These are phyloP conservation scores for Stentor coeruleus DNA, from an alignment of 73 alveolate species.

Conservation along the genomic window DNA sequence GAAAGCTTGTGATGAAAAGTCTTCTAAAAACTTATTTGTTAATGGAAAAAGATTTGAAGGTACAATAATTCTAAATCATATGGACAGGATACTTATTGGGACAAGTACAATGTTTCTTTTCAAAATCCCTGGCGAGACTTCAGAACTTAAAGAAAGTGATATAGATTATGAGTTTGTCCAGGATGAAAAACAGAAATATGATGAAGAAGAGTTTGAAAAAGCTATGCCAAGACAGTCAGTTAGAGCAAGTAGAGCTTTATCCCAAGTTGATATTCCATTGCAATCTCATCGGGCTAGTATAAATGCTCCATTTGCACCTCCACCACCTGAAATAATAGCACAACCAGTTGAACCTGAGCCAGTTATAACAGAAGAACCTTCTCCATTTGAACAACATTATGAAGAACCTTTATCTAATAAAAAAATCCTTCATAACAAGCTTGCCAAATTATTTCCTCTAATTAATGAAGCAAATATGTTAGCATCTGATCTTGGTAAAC, in stretches of 20 bases:
- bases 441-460: constrained; percentile 10
- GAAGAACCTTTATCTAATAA: constrained; percentile 15
- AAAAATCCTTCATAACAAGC: background rate
- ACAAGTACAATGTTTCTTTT: constrained; percentile 43
- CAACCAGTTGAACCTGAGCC: constrained; percentile 45
- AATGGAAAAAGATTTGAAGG: constrained; percentile 56
- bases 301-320: too few relatives aligned
- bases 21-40: constrained; percentile 39
- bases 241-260: too few relatives aligned
- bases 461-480: constrained; percentile 10
- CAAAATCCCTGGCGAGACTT: constrained; percentile 28
- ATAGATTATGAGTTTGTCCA: constrained; percentile 30
- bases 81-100: constrained; percentile 57
- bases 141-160: constrained; percentile 34
- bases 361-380: constrained; percentile 41
- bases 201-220: constrained; percentile 14
- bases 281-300: too few relatives aligned
- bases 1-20: constrained; percentile 43
- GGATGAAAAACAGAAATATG: background rate
- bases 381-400: constrained; percentile 14
- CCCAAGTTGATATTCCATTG: too few relatives aligned
- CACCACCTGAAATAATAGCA: too few relatives aligned
- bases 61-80: constrained; percentile 29
- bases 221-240: constrained; percentile 52
- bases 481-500: background rate